Evolutionary conservation across 148 eudicot genomes (phyloP).

Genomic region (Camellia sinensis): DNA sequence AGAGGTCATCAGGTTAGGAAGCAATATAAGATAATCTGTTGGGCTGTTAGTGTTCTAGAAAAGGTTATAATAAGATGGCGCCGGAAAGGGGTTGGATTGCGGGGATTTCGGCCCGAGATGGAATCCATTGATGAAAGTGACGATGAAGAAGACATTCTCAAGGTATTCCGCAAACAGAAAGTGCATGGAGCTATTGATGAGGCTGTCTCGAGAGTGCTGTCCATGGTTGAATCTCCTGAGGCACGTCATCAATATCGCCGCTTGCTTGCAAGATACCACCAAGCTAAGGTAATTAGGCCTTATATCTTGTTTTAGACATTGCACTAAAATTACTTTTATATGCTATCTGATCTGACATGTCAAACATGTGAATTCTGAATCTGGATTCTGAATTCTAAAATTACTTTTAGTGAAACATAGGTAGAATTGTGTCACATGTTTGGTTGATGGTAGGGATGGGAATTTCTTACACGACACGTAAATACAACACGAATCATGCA

Average conservation of each 20-base stretch:
- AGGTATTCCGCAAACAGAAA: slow-evolving; percentile 67
- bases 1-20: slow-evolving; percentile 91
- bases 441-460: too few relatives aligned
- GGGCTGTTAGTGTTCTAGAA: slow-evolving; percentile 86
- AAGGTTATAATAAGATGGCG: slow-evolving; percentile 91
- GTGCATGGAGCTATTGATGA: slow-evolving; percentile 75
- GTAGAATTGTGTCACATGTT: too few relatives aligned
- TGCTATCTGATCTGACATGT: not conserved
- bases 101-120: slow-evolving; percentile 59
- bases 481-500: too few relatives aligned
- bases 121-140: slow-evolving; percentile 52
- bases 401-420: too few relatives aligned
- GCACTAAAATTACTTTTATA: not conserved
- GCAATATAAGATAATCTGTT: slow-evolving; percentile 69
- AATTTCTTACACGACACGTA: too few relatives aligned
- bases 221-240: slow-evolving; percentile 77
- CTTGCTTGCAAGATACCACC: slow-evolving; percentile 63
- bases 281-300: slow-evolving; percentile 64
- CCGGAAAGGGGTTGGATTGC: slow-evolving; percentile 74
- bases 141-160: slow-evolving; percentile 67
- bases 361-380: too few relatives aligned
- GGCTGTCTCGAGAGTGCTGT: slow-evolving; percentile 76
- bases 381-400: too few relatives aligned
- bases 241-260: slow-evolving; percentile 88
- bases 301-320: not conserved